phyloP scores from a whole-genome alignment of 352 stramenopile genomes.

The Stramenopiles sp. region DNA sequence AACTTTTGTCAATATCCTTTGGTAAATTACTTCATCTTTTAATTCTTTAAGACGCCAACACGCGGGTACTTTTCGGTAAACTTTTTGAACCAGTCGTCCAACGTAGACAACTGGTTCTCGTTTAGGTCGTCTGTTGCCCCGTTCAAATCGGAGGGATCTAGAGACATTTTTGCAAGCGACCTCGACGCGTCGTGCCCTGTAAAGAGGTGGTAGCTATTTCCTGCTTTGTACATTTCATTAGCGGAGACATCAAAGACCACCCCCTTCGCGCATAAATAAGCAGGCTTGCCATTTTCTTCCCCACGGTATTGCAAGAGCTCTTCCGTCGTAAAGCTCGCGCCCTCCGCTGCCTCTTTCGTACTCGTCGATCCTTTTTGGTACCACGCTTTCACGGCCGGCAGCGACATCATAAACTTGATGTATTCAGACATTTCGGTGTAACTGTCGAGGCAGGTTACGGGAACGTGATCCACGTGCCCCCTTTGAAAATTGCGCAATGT shows the following conservation, averaged over 20 bases:
- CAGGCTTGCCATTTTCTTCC: background rate
- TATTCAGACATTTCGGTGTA: constrained; percentile 29
- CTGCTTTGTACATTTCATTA: background rate
- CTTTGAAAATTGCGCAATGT: constrained; percentile 24
- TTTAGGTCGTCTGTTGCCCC: background rate
- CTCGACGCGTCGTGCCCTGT: background rate
- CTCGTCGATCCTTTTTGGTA: constrained; percentile 25
- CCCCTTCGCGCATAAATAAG: constrained; percentile 1
- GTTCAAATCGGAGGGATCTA: background rate
- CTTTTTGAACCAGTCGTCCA: background rate
- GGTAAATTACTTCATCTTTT: no score
- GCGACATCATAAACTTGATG: constrained; percentile 23
- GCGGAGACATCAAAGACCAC: background rate
- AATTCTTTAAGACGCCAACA: no score
- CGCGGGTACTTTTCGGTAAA: background rate
- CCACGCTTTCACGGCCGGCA: constrained; percentile 25
- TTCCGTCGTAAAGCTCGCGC: background rate
- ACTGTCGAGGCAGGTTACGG: constrained; percentile 24
- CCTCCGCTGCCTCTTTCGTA: no score
- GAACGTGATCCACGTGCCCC: constrained; percentile 32
- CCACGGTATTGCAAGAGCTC: background rate
- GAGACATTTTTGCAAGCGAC: constrained; percentile 1
- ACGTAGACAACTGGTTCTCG: background rate
- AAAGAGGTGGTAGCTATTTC: background rate
- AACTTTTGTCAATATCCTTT: no score